A percentile compares a stretch with the other conserved stretches of the same genome.
Evolutionary conservation across 805 yeast species (phyloP).

Genomic region (Yarrowia sp.): DNA sequence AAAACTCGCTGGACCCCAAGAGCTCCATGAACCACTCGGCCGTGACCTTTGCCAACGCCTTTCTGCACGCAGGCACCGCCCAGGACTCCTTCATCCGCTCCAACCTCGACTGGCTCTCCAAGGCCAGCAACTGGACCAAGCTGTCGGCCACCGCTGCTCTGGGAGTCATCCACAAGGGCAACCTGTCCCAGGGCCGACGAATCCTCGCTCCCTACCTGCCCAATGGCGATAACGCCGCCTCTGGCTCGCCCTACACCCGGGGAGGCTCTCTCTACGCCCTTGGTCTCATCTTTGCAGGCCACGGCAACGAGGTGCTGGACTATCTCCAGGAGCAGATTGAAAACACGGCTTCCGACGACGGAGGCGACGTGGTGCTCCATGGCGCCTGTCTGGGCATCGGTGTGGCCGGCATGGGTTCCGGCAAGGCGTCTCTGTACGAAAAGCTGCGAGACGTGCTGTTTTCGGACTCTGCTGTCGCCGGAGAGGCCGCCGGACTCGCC

Average conservation of each 20-base stretch:
- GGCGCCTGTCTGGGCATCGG: constrained; percentile 97
- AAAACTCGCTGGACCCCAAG: constrained; percentile 84
- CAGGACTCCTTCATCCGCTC: constrained; percentile 90
- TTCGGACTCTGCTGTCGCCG: constrained; percentile 90
- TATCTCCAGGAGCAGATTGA: constrained; percentile 72
- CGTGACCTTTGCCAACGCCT: constrained; percentile 91
- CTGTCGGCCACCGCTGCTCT: constrained; percentile 97
- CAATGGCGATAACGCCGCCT: constrained; percentile 50
- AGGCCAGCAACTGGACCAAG: constrained; percentile 98
- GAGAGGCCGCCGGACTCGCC: constrained; percentile 94
- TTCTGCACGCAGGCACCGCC: constrained; percentile 95
- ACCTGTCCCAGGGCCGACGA: constrained; percentile 85
- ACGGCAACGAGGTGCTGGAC: constrained; percentile 81
- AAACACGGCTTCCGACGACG: constrained; percentile 53
- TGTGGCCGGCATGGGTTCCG: constrained; percentile 95
- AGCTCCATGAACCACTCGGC: constrained; percentile 95
- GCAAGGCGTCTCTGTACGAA: constrained; percentile 75
- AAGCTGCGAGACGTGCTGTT: constrained; percentile 82
- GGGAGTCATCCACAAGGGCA: constrained; percentile 96
- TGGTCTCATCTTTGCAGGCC: constrained; percentile 95
- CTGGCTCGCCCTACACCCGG: constrained; percentile 82
- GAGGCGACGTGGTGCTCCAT: constrained; percentile 73
- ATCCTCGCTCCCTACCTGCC: constrained; percentile 92
- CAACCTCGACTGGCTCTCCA: constrained; percentile 93
- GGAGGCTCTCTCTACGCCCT: constrained; percentile 95